phyloP scores from a whole-genome alignment of 2,329 filamentous ascomycete genomes.

The Aureobasidium sp. region DNA sequence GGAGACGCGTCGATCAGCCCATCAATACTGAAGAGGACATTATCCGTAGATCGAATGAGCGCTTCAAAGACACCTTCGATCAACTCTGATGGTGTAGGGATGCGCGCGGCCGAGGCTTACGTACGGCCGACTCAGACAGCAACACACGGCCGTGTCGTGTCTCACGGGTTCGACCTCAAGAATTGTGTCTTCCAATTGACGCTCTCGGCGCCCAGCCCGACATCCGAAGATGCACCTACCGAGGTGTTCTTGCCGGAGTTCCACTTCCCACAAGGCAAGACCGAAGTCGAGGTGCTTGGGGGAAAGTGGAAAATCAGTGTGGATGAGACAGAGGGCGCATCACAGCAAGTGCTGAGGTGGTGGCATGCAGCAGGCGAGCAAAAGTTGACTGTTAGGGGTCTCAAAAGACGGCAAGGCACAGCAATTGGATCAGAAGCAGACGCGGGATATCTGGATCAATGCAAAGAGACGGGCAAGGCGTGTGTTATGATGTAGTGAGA shows the following conservation, averaged over 20 bases:
- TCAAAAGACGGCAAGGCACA: conserved; percentile 52
- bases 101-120: conserved; percentile 87
- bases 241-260: conserved; percentile 83
- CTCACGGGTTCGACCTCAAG: conserved; percentile 75
- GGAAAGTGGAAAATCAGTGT: conserved; percentile 84
- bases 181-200: conserved; percentile 70
- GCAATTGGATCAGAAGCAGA: conserved; percentile 48
- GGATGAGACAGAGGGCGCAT: conserved; percentile 56
- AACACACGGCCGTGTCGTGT: conserved; percentile 63
- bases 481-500: conserved; percentile 5
- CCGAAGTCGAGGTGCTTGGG: conserved; percentile 66
- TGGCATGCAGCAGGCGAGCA: conserved; percentile 89
- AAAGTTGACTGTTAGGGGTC: conserved; percentile 66
- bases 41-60: conserved; percentile 51
- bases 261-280: conserved; percentile 75
- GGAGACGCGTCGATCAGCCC: conserved; percentile 59
- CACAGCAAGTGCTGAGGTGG: conserved; percentile 74
- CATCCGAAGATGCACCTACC: conserved; percentile 62
- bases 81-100: conserved; percentile 56
- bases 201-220: conserved; percentile 54
- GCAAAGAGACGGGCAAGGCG: conserved; percentile 25
- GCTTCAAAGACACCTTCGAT: conserved; percentile 17
- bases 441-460: conserved; percentile 67
- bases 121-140: conserved; percentile 75
- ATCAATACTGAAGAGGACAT: conserved; percentile 64